A percentile compares a stretch with the other conserved stretches of the same genome.
Evolutionary conservation across 768 basidiomycete genomes (phyloP).

Genomic region (Tephrocybe sp.): DNA sequence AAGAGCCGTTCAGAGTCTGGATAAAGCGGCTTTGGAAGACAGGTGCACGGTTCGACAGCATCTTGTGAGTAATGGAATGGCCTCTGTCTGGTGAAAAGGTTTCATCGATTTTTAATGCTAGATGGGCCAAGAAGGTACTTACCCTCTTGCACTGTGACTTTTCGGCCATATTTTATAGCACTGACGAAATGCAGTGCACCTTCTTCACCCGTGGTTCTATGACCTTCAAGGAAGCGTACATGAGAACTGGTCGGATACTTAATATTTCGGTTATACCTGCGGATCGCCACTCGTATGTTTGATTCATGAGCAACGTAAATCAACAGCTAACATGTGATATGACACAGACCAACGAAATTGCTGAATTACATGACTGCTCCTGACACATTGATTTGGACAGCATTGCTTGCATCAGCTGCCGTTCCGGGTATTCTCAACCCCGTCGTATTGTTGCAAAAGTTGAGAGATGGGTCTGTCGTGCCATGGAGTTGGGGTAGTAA

Average conservation of each 20-base stretch:
- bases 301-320: neutral
- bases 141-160: neutral
- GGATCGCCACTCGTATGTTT: conserved; percentile 72
- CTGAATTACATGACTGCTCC: conserved; percentile 97
- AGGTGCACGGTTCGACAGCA: conserved; percentile 92
- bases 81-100: neutral
- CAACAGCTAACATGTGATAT: conserved; percentile 4
- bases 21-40: conserved; percentile 72
- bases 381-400: conserved; percentile 82
- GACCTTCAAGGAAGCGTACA: conserved; percentile 94
- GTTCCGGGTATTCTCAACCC: conserved; percentile 95
- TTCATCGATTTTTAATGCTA: conserved; percentile 17
- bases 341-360: conserved; percentile 82
- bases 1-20: conserved; percentile 74
- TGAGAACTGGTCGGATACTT: conserved; percentile 87
- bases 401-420: conserved; percentile 84
- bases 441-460: conserved; percentile 93
- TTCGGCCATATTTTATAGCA: neutral
- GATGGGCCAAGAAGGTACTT: conserved; percentile 86
- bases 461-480: conserved; percentile 70
- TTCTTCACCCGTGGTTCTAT: conserved; percentile 93
- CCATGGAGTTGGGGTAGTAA: conserved; percentile 96
- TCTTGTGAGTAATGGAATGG: conserved; percentile 35
- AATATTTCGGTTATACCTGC: conserved; percentile 93
- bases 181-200: conserved; percentile 46